A percentile compares a stretch with the other conserved stretches of the same genome.
Evolutionary conservation across 805 yeast genomes (phyloP).

Genomic region (Kregervanrija delftensis): DNA sequence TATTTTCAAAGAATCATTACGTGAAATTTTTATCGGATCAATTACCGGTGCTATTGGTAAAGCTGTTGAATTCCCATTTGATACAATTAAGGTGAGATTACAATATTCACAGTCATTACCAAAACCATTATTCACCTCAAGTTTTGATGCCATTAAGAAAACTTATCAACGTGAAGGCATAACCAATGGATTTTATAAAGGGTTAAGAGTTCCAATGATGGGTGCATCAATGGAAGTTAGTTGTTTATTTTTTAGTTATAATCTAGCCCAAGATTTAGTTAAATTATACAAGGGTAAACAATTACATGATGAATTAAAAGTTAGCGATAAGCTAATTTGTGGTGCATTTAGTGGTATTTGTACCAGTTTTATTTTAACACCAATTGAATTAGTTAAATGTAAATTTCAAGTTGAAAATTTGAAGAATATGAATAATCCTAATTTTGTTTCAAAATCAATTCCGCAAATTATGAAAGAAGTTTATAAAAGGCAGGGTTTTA

Average conservation of each 20-base stretch:
- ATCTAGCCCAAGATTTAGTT: conserved; percentile 35
- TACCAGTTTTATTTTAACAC: conserved; percentile 80
- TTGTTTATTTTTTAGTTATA: conserved; percentile 63
- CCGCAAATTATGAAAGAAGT: conserved; percentile 35
- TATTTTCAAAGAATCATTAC: conserved; percentile 21
- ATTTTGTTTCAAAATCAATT: conserved; percentile 21
- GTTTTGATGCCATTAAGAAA: conserved; percentile 56
- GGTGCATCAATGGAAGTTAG: conserved; percentile 93
- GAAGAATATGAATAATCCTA: conserved; percentile 11
- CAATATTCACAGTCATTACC: conserved; percentile 62
- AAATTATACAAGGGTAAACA: conserved; percentile 20
- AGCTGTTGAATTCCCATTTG: conserved; percentile 84
- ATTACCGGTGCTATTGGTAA: conserved; percentile 80
- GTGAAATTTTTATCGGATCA: conserved; percentile 44
- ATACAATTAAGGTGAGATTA: conserved; percentile 82
- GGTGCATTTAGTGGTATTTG: conserved; percentile 82
- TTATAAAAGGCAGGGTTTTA: conserved; percentile 42
- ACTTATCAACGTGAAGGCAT: conserved; percentile 68
- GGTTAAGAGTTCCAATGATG: conserved; percentile 72
- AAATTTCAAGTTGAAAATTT: conserved; percentile 66
- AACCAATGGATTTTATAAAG: conserved; percentile 64
- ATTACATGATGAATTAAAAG: conserved; percentile 14
- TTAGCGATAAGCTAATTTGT: conserved; percentile 38
- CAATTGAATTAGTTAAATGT: conserved; percentile 88
- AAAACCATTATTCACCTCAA: conserved; percentile 44